Percentiles rank a stretch among this genome's conserved stretches.
phyloP scores from a whole-genome alignment of 148 eudicot genomes.

The Chenopodium formosanum region DNA sequence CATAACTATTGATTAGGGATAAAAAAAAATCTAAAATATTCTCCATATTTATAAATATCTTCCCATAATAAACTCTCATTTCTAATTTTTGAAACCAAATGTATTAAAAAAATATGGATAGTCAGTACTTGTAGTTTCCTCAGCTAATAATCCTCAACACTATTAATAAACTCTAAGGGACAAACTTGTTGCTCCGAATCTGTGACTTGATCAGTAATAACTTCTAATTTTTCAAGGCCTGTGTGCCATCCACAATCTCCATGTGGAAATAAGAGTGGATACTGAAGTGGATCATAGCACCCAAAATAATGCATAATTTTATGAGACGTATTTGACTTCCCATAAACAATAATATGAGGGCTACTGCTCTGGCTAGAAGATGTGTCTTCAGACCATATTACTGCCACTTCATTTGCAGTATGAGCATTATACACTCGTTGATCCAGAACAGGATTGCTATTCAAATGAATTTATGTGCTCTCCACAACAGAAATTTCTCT shows the following conservation, averaged over 20 bases:
- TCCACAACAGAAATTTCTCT: background rate
- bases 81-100: too few species aligned
- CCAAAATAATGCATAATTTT: conserved; percentile 1
- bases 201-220: too few species aligned
- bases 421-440: conserved; percentile 8
- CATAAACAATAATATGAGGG: background rate
- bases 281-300: conserved; percentile 9
- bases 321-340: background rate
- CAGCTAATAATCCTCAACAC: too few species aligned
- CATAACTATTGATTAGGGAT: too few species aligned
- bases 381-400: background rate
- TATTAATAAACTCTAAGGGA: background rate
- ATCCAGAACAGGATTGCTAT: background rate
- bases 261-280: background rate
- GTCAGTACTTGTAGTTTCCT: too few species aligned
- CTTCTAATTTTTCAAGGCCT: background rate
- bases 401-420: background rate
- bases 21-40: too few species aligned
- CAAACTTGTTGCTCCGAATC: too few species aligned
- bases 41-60: too few species aligned
- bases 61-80: too few species aligned
- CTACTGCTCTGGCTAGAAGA: background rate
- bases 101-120: too few species aligned
- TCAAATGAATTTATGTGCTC: background rate
- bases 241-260: conserved; percentile 1